These are phyloP conservation scores for Psilocybe azurescens DNA, from an alignment of 768 basidiomycete species.

Conservation along the genomic window DNA sequence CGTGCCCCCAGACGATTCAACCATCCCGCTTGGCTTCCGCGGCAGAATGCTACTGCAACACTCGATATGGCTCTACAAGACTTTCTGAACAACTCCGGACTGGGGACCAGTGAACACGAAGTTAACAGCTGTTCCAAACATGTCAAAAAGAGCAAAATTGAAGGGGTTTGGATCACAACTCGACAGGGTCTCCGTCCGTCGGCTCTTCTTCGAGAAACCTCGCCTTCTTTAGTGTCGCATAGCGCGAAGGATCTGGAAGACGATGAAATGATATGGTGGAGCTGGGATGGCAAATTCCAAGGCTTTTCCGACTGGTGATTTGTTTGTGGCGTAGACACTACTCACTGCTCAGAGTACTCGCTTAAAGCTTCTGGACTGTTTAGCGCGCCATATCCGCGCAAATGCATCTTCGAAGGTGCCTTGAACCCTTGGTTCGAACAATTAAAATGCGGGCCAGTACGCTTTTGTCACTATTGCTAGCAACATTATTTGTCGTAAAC, in stretches of 20 bases:
- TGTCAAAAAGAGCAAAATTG: slow-evolving; percentile 37
- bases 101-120: slow-evolving; percentile 6
- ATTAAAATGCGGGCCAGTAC: background rate
- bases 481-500: background rate
- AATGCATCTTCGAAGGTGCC: background rate
- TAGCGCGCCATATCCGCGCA: background rate
- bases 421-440: background rate
- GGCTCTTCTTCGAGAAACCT: slow-evolving; percentile 1
- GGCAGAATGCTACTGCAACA: slow-evolving; percentile 43
- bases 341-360: background rate
- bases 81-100: slow-evolving; percentile 43
- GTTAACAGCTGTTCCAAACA: slow-evolving; percentile 2
- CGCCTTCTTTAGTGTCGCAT: background rate
- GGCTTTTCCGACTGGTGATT: slow-evolving; percentile 59
- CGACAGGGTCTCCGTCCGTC: slow-evolving; percentile 25
- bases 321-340: background rate
- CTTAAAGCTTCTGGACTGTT: background rate
- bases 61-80: slow-evolving; percentile 45
- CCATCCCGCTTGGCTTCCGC: slow-evolving; percentile 53
- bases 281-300: slow-evolving; percentile 60
- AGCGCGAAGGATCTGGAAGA: slow-evolving; percentile 22
- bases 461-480: background rate
- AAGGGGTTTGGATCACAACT: slow-evolving; percentile 55
- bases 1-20: slow-evolving; percentile 51
- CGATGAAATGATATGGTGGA: slow-evolving; percentile 69